Conservation (phyloP, 371 early-diverging fungal species). For the Capniomyces stellatus region DNA sequence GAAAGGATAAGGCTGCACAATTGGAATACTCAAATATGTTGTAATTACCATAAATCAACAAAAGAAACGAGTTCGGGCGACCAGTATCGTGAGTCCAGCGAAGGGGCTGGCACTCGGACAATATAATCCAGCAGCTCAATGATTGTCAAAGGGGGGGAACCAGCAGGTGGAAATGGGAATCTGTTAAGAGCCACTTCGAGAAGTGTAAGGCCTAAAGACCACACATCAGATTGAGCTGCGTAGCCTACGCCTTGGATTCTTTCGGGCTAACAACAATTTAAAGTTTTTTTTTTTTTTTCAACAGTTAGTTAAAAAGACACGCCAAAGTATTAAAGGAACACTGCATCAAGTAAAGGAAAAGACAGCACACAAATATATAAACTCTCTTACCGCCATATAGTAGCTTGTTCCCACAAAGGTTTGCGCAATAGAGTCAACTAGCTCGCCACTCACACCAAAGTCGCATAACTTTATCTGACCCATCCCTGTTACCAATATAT, state of each 20-base stretch:
- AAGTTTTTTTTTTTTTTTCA: too few relatives aligned
- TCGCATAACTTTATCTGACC: conserved; percentile 91
- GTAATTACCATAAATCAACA: conserved; percentile 44
- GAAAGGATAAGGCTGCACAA: background rate
- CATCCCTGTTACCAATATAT: conserved; percentile 59
- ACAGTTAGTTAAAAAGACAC: too few relatives aligned
- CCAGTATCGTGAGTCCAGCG: conserved; percentile 44
- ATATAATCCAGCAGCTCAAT: conserved; percentile 87
- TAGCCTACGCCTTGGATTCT: conserved; percentile 83
- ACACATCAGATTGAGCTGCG: conserved; percentile 84
- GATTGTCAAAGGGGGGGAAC: conserved; percentile 52
- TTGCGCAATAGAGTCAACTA: conserved; percentile 74
- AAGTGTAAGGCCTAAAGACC: conserved; percentile 85
- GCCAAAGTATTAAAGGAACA: too few relatives aligned
- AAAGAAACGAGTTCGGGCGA: conserved; percentile 58
- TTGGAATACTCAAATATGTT: background rate
- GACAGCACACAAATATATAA: background rate
- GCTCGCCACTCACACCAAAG: conserved; percentile 82
- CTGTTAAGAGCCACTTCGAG: conserved; percentile 80
- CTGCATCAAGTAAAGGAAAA: too few relatives aligned
- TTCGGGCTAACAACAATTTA: conserved; percentile 74
- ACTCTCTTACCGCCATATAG: conserved; percentile 55
- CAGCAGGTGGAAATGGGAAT: conserved; percentile 75
- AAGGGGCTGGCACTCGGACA: conserved; percentile 78
- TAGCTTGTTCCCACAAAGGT: conserved; percentile 90